phyloP scores from a whole-genome alignment of 768 basidiomycete genomes.

The Leccinum barrowsii region DNA sequence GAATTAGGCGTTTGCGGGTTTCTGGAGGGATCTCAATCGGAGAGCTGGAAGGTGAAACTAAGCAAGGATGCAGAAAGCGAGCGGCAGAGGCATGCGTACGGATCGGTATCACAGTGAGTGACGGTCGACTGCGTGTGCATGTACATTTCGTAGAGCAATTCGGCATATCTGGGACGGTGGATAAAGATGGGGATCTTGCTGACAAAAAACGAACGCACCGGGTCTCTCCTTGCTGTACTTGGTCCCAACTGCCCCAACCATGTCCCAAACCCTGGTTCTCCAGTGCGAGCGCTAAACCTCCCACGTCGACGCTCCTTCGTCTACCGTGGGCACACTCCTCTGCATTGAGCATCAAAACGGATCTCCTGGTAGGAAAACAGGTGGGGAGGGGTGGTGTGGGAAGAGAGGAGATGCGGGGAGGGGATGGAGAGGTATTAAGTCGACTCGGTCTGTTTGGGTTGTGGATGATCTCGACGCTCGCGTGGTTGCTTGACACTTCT shows the following conservation, averaged over 20 bases:
- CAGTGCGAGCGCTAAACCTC: slow-evolving; percentile 81
- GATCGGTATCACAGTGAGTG: slow-evolving; percentile 40
- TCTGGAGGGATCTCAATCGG: slow-evolving; percentile 45
- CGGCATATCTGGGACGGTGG: slow-evolving; percentile 57
- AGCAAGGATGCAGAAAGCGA: background rate
- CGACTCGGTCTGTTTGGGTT: slow-evolving; percentile 13
- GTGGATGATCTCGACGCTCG: slow-evolving; percentile 33
- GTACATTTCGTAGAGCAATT: slow-evolving; percentile 82
- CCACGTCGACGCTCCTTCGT: slow-evolving; percentile 84
- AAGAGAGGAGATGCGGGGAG: background rate
- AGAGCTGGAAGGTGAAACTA: slow-evolving; percentile 35
- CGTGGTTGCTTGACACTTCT: slow-evolving; percentile 35
- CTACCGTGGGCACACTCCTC: slow-evolving; percentile 34
- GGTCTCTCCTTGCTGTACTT: slow-evolving; percentile 43
- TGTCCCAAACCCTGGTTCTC: slow-evolving; percentile 57
- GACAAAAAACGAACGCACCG: slow-evolving; percentile 39
- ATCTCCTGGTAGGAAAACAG: background rate
- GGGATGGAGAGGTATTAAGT: slow-evolving; percentile 8
- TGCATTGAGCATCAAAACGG: slow-evolving; percentile 24
- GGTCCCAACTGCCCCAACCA: slow-evolving; percentile 66
- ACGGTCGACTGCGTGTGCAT: slow-evolving; percentile 73
- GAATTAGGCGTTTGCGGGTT: slow-evolving; percentile 61
- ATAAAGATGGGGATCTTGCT: slow-evolving; percentile 5
- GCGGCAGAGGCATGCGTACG: slow-evolving; percentile 13
- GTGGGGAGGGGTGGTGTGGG: background rate